Percentiles rank a stretch among this genome's conserved stretches.
Evolutionary conservation across 2,329 filamentous ascomycete species (phyloP).

Genomic region (Gnomoniopsis smithogilvyi): DNA sequence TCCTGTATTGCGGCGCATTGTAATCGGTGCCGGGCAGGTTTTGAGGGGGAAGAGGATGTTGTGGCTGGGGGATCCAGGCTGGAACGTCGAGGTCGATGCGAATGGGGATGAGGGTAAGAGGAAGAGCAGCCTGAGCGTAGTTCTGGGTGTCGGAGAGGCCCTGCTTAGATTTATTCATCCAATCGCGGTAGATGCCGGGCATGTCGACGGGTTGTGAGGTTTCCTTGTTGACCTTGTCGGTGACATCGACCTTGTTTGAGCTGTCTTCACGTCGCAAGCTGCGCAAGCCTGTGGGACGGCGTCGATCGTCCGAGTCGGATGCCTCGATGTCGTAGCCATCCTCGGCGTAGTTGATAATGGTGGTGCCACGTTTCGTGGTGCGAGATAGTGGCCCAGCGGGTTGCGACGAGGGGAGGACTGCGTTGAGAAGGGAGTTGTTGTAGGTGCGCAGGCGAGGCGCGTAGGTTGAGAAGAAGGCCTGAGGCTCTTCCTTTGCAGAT

Average conservation of each 20-base stretch:
- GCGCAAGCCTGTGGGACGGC: slow-evolving; percentile 79
- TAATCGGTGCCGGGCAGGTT: slow-evolving; percentile 61
- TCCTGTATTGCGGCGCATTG: slow-evolving; percentile 72
- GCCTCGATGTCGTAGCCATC: slow-evolving; percentile 84
- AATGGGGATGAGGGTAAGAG: slow-evolving; percentile 89
- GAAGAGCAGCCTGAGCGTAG: slow-evolving; percentile 68
- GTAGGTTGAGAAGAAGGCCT: slow-evolving; percentile 89
- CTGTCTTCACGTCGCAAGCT: slow-evolving; percentile 77
- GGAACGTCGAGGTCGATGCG: slow-evolving; percentile 93
- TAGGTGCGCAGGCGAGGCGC: slow-evolving; percentile 86
- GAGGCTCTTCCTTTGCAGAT: slow-evolving; percentile 52
- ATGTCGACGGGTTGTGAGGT: slow-evolving; percentile 73
- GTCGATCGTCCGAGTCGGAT: slow-evolving; percentile 69
- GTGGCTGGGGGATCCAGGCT: slow-evolving; percentile 64
- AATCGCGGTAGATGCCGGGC: slow-evolving; percentile 91
- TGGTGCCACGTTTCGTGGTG: slow-evolving; percentile 96
- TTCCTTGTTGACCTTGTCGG: slow-evolving; percentile 82
- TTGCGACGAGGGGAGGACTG: slow-evolving; percentile 69
- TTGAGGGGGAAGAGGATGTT: slow-evolving; percentile 57
- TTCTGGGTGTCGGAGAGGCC: slow-evolving; percentile 58
- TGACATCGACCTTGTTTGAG: slow-evolving; percentile 58
- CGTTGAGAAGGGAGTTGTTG: slow-evolving; percentile 86
- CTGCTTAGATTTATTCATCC: slow-evolving; percentile 74
- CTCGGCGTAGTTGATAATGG: slow-evolving; percentile 96
- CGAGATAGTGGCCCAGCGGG: slow-evolving; percentile 66